These are phyloP conservation scores for Boletales sp. DNA, from an alignment of 768 basidiomycete genomes.

Conservation along the genomic window DNA sequence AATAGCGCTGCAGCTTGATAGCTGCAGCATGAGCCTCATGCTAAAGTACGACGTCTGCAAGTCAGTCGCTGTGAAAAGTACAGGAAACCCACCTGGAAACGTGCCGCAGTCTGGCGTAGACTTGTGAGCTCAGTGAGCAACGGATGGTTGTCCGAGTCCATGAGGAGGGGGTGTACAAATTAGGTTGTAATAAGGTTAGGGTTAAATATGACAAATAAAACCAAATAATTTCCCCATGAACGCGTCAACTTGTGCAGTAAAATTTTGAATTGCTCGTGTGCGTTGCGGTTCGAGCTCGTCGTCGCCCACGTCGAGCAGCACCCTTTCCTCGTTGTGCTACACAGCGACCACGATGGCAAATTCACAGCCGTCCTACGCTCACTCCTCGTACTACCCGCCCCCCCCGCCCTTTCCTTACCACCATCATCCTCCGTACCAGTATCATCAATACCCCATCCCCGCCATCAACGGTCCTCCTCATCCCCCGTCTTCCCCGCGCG, in stretches of 20 bases:
- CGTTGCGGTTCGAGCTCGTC: neutral
- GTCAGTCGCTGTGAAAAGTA: neutral
- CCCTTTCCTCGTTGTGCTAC: neutral
- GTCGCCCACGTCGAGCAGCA: slow-evolving; percentile 8
- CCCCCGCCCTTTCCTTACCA: slow-evolving; percentile 35
- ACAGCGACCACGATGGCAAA: slow-evolving; percentile 18
- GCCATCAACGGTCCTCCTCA: no score
- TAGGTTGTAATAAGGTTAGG: slow-evolving; percentile 17
- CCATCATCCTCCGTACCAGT: slow-evolving; percentile 31
- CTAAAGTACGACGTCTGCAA: slow-evolving; percentile 30
- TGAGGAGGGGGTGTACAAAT: neutral
- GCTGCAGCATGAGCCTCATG: slow-evolving; percentile 68
- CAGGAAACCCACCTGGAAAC: slow-evolving; percentile 42
- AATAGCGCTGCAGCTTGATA: slow-evolving; percentile 61
- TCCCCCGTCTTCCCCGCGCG: slow-evolving; percentile 38
- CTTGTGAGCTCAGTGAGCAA: slow-evolving; percentile 47
- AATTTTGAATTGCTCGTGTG: slow-evolving; percentile 14
- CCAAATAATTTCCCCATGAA: slow-evolving; percentile 13
- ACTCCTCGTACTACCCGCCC: slow-evolving; percentile 25
- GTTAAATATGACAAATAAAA: slow-evolving; percentile 6
- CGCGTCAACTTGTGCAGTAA: neutral
- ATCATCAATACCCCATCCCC: slow-evolving; percentile 36
- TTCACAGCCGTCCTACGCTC: slow-evolving; percentile 21
- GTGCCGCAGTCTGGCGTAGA: slow-evolving; percentile 42
- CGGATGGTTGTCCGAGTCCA: slow-evolving; percentile 34